Evolutionary conservation across 2,329 filamentous ascomycete species (phyloP).

Genomic region (Dothideomycetidae sp.): DNA sequence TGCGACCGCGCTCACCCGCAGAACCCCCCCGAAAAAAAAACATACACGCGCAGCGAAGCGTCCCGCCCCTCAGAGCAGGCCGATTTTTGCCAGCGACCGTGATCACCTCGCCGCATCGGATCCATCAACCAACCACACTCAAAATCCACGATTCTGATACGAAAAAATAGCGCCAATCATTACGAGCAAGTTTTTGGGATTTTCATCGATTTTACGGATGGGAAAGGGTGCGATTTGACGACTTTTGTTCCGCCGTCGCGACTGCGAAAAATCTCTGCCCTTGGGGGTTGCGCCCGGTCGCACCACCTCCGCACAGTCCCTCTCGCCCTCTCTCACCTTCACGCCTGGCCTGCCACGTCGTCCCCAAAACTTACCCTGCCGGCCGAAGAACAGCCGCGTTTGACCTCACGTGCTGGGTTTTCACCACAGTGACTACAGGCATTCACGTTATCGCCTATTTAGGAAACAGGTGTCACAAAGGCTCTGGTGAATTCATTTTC

Average conservation of each 20-base stretch:
- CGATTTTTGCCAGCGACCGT: too few relatives aligned
- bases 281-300: not conserved
- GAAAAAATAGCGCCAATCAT: not conserved
- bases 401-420: not conserved
- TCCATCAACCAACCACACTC: not conserved
- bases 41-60: too few relatives aligned
- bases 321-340: not conserved
- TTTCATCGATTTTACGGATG: not conserved
- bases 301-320: not conserved
- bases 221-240: not conserved
- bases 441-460: too few relatives aligned
- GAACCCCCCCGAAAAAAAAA: not conserved
- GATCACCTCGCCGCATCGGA: not conserved
- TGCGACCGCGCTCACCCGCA: too few relatives aligned
- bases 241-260: not conserved
- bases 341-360: too few relatives aligned
- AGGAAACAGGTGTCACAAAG: not conserved
- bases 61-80: too few relatives aligned
- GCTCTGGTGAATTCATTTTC: conserved; percentile 4
- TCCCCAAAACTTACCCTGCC: too few relatives aligned
- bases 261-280: not conserved
- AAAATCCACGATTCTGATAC: not conserved
- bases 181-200: not conserved
- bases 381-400: not conserved
- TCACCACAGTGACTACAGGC: too few relatives aligned